Percentiles rank a stretch among this genome's conserved stretches.
phyloP scores from a whole-genome alignment of 2,329 filamentous ascomycete genomes.

The Ceratocystis cubensis region DNA sequence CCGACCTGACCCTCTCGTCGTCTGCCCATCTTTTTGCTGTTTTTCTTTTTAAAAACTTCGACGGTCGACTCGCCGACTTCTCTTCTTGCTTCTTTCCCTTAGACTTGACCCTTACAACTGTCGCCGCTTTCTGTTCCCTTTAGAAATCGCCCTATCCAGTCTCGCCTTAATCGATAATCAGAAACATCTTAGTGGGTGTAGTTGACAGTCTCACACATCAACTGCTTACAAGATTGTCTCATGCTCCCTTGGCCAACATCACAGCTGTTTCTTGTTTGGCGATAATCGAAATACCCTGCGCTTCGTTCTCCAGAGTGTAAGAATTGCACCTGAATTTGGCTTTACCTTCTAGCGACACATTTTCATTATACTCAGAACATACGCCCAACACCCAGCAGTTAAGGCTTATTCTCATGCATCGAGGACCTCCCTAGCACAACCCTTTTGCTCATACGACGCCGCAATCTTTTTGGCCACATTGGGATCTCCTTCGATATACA shows the following conservation, averaged over 20 bases:
- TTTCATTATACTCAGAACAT: not conserved
- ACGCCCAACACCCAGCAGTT: not conserved
- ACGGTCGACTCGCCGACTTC: slow-evolving; percentile 18
- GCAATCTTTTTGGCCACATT: not conserved
- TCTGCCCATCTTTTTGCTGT: slow-evolving; percentile 6
- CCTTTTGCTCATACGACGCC: not conserved
- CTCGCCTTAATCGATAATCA: slow-evolving; percentile 1
- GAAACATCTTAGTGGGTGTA: not conserved
- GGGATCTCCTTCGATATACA: not conserved
- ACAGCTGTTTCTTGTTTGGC: not conserved
- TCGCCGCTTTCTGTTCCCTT: not conserved
- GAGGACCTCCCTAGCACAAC: slow-evolving; percentile 13
- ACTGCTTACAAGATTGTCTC: not conserved
- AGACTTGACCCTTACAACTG: not conserved
- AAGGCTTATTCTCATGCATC: slow-evolving; percentile 9
- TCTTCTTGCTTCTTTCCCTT: not conserved
- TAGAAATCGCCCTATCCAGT: not conserved
- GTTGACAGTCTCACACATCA: not conserved
- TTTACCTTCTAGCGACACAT: not conserved
- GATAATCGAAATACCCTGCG: not conserved
- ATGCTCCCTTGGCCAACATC: not conserved
- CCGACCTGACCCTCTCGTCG: slow-evolving; percentile 14
- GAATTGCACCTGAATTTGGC: not conserved
- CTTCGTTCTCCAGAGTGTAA: not conserved
- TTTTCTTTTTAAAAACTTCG: slow-evolving; percentile 9